Evolutionary conservation across 2,329 filamentous ascomycete species (phyloP), one percentile per base, ranked within the genome.

Genomic region (Colletotrichum liriopes): DNA sequence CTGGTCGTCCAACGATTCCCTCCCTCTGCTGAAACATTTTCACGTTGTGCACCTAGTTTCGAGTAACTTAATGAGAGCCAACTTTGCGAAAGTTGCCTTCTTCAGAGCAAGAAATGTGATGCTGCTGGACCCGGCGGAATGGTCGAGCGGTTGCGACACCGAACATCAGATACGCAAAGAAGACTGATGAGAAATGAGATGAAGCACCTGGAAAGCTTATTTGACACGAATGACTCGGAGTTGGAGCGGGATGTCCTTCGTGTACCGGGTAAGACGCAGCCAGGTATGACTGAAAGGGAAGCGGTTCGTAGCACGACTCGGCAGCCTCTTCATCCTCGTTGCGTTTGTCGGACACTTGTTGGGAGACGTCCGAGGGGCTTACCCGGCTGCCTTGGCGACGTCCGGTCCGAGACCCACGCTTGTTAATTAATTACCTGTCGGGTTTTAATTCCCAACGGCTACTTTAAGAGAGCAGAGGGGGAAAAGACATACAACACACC

Each of bases 151-250:
- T 51, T 43, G 51, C 66, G 47, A 43, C 51, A 23, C 51, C 59
- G 59, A 58, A 68, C 39, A 56, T 68, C 66, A 64, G 66, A 58
- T 66, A 32, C 20, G 20, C n/a, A n/a, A 8, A 29, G 41, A 23
- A 20, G 26, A 43, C 35, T 20, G 18, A 41, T 5, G 26, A 26
- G 11, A 20, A 32, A 58, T 58, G 52, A 65, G 52, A 65, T 47
- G 52, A 65, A 56, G 23, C 45, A 64, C n/a, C 5, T 35, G 20
- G 3, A 58, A 39, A 58, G 54, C 37, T 41, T 56, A 16, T 55
- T 37, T 23, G 20, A 23, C 35, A 18, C 32, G 12, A 35, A n/a
- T 58, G 54, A 58, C 14, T 58, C 54, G 54, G 20, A 58, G 54
- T 58, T 16, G 54, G 35, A 56, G 7, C 18, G 18, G n/a, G 18